phyloP scores from a whole-genome alignment of 2,329 filamentous ascomycete genomes.

The Hypomyces perniciosus region DNA sequence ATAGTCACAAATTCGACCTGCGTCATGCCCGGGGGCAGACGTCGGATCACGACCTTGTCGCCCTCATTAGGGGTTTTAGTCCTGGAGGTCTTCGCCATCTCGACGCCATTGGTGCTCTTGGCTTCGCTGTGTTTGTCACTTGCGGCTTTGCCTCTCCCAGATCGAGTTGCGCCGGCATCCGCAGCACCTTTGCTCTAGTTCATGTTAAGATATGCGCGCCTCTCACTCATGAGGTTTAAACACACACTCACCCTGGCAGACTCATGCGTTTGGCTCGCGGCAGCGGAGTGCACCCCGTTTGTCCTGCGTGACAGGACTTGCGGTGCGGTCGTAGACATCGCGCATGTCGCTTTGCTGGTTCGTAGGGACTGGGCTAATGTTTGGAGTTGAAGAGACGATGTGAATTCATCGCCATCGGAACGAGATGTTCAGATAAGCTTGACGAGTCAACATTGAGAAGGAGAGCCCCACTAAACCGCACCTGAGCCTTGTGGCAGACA shows the following conservation, averaged over 20 bases:
- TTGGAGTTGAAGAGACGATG: background rate
- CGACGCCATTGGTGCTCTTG: conserved; percentile 23
- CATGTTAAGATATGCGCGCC: conserved; percentile 3
- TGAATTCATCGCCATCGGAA: background rate
- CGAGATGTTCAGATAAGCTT: conserved; percentile 14
- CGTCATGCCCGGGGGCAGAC: conserved; percentile 80
- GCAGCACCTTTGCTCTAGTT: conserved; percentile 12
- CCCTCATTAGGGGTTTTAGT: conserved; percentile 40
- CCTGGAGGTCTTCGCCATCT: conserved; percentile 25
- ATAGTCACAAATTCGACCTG: conserved; percentile 66
- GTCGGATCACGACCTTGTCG: conserved; percentile 77
- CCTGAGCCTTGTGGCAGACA: conserved; percentile 16
- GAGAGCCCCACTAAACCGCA: conserved; percentile 20
- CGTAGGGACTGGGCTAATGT: too few relatives aligned
- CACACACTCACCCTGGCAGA: conserved; percentile 22
- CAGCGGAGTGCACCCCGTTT: conserved; percentile 24
- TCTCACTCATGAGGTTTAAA: conserved; percentile 6
- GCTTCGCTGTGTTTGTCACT: conserved; percentile 23
- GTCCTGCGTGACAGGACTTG: conserved; percentile 32
- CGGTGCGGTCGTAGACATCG: conserved; percentile 31
- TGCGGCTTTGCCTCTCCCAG: conserved; percentile 21
- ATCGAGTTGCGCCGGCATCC: conserved; percentile 17
- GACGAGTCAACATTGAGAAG: conserved; percentile 22
- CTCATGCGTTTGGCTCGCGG: conserved; percentile 22
- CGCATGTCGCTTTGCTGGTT: conserved; percentile 22